Percentiles rank a stretch among this genome's conserved stretches.
phyloP scores from a whole-genome alignment of 169 alveolate species.

The Plasmodium inui region DNA sequence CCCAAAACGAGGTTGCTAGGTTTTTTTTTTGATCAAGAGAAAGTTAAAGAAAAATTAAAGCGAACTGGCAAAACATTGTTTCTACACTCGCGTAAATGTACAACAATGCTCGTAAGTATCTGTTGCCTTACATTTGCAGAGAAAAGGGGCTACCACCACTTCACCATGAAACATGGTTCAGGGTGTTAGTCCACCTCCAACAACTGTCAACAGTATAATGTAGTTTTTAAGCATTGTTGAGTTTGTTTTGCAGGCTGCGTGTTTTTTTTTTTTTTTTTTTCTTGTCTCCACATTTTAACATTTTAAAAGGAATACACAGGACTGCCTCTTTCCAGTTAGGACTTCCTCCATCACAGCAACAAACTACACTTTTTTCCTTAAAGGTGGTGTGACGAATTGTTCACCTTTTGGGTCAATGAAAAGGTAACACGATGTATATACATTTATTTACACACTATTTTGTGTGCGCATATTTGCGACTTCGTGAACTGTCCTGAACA shows the following conservation, averaged over 20 bases:
- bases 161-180: background rate
- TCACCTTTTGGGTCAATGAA: background rate
- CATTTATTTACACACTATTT: background rate
- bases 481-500: background rate
- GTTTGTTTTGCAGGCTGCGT: background rate
- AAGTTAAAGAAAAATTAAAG: background rate
- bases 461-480: background rate
- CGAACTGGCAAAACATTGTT: background rate
- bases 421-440: background rate
- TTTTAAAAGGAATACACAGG: background rate
- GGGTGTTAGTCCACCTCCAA: background rate
- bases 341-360: background rate
- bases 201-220: background rate
- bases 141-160: background rate
- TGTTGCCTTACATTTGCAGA: background rate
- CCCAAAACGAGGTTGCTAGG: background rate
- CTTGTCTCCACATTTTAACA: background rate
- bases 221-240: background rate
- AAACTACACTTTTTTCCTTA: background rate
- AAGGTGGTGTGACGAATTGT: background rate
- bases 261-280: background rate
- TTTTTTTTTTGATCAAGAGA: background rate
- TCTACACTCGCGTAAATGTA: background rate
- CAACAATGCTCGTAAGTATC: background rate
- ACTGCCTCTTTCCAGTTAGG: background rate